Base-by-base conservation (phyloP, 2,329 filamentous ascomycete genomes). In the Penicillium sp. region DNA sequence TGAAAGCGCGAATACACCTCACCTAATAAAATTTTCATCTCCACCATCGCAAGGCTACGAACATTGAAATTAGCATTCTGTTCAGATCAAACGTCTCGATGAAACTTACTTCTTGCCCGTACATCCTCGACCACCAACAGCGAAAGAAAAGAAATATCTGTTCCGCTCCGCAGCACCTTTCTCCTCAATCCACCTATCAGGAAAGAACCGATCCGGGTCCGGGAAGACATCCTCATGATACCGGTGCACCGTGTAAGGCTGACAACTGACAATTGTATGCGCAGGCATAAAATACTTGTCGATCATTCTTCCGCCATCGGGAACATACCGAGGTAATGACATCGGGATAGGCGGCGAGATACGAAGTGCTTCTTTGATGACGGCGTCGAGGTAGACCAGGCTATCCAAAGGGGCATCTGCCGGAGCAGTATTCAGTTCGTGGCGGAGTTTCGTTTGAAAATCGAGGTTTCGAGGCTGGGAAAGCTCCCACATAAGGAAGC, bases 401-500 rank as follows among this genome's bases (percentile, higher is more conserved):
- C 58, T 59, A 34, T 70, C 64, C 1, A 55, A 80, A 68, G 28
- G 68, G 47, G 7, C 68, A 61, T 43, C 57, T 13, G 69, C 66
- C 0, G 74, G 66, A 42, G 78, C 76, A 3, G 68, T 62, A 0
- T 59, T 62, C 4, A 87, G 67, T 65, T 88, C 85, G 15, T 74
- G 63, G 24, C 77, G 75, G 4, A 88, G 73, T 2, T 69, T 72
- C 10, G 71, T 65, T 66, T 88, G 85, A 45, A 82, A 73, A 2
- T 65, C 53, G 1, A 73, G 60, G 4, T 80, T 85, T 7, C 76
- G 69, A 2, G 84, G 82, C 57, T 83, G 81, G 1, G 86, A 89
- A 2, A 89, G 75, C 65, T 88, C 81, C 79, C 85, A 86, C 82
- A 89, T 85, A 12, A 89, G 74, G 63, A 88, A 88, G 63, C 85